A percentile compares a stretch with the other conserved stretches of the same genome.
phyloP scores from a whole-genome alignment of 768 basidiomycete genomes.

The Leccinum rimulosum region DNA sequence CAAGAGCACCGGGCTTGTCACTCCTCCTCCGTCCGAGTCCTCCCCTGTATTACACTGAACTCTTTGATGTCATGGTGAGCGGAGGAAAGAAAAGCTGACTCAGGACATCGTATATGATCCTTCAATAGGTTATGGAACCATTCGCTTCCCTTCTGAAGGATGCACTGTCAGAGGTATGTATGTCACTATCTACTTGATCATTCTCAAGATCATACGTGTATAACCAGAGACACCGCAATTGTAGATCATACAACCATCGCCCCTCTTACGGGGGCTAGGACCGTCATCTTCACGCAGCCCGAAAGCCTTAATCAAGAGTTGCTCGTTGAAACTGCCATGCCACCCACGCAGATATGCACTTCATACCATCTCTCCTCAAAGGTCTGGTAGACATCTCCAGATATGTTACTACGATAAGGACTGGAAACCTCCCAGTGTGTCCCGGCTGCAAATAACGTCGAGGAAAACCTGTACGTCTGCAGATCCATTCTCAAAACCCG shows the following conservation, averaged over 20 bases:
- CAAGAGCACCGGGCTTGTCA: neutral
- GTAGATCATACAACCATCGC: neutral
- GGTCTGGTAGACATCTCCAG: too few relatives aligned
- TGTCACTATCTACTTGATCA: neutral
- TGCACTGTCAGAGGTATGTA: neutral
- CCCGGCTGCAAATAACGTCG: too few relatives aligned
- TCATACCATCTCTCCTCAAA: neutral
- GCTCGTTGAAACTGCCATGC: neutral
- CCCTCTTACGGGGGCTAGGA: neutral
- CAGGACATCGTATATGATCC: neutral
- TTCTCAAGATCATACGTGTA: neutral
- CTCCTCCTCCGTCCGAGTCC: neutral
- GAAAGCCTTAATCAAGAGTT: neutral
- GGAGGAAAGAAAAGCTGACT: neutral
- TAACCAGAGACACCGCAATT: neutral
- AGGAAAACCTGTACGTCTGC: too few relatives aligned
- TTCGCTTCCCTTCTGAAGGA: neutral
- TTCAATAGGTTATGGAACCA: neutral
- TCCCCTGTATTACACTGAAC: neutral
- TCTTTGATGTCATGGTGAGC: neutral
- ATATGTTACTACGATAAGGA: too few relatives aligned
- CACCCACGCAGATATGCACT: neutral
- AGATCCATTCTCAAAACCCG: too few relatives aligned
- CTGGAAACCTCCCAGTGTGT: too few relatives aligned
- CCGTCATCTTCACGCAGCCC: neutral